These are phyloP conservation scores for Scutellaria galericulata DNA, from an alignment of 257 asterid species.

Conservation along the genomic window DNA sequence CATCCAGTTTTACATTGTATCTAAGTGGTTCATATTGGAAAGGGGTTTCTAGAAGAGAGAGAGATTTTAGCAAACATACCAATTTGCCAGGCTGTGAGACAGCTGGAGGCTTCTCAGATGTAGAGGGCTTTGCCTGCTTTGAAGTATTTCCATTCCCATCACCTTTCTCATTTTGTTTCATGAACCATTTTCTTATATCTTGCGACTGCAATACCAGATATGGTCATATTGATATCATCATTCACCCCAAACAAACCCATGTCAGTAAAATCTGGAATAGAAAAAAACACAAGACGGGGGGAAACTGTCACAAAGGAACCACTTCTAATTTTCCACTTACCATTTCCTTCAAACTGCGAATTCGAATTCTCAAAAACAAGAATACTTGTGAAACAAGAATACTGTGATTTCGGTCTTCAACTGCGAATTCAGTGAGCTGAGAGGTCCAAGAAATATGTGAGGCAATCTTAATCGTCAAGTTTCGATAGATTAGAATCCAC, in stretches of 20 bases:
- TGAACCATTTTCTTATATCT: constrained; percentile 95
- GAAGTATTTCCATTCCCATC: constrained; percentile 57
- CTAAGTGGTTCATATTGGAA: neutral
- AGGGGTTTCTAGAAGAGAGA: neutral
- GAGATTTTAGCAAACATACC: constrained; percentile 37
- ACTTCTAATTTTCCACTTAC: neutral
- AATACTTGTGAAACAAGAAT: too few species aligned
- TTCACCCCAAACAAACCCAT: neutral
- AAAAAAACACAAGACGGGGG: neutral
- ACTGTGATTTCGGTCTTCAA: too few species aligned
- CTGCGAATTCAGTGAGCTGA: too few species aligned
- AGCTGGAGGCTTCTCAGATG: constrained; percentile 60
- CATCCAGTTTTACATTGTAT: neutral
- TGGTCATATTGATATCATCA: neutral
- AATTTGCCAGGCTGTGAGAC: constrained; percentile 49
- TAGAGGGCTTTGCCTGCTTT: constrained; percentile 47
- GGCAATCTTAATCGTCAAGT: too few species aligned
- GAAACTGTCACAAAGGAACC: neutral
- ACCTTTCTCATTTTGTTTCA: constrained; percentile 69
- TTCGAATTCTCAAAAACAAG: too few species aligned
- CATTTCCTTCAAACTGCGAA: neutral
- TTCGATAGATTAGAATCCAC: too few species aligned
- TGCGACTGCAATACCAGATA: constrained; percentile 55
- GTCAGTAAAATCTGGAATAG: neutral
- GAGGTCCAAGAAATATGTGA: too few species aligned